A percentile compares a stretch with the other conserved stretches of the same genome.
phyloP scores from a whole-genome alignment of 2,329 filamentous ascomycete species.

The Xylariaceae sp. region DNA sequence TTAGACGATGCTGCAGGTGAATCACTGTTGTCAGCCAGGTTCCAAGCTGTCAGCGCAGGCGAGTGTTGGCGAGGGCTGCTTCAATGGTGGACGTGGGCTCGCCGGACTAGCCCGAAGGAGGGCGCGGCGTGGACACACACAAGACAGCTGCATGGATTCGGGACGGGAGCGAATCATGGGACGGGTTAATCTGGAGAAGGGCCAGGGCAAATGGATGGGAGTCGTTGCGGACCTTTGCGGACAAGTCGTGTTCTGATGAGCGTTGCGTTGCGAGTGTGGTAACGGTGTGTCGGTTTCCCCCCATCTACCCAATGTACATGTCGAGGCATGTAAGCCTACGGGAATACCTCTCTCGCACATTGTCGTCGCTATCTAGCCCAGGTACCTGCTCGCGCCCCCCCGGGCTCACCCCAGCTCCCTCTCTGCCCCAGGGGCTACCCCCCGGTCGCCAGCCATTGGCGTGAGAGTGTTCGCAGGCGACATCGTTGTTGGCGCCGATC shows the following conservation, averaged over 20 bases:
- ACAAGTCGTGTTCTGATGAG: conserved; percentile 1
- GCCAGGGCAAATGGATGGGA: no score
- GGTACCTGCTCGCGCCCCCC: no score
- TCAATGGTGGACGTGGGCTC: not conserved
- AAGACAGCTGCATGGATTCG: conserved; percentile 18
- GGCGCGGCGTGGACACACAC: conserved; percentile 17
- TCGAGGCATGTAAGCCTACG: no score
- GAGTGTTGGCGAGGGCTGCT: conserved; percentile 3
- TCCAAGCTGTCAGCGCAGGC: not conserved
- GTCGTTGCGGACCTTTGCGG: conserved; percentile 10
- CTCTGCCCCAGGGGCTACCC: not conserved
- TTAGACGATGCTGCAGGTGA: not conserved
- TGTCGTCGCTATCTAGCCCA: no score
- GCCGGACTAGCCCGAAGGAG: conserved; percentile 13
- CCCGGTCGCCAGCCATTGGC: conserved; percentile 20
- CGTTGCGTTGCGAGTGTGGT: no score
- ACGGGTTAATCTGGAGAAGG: conserved; percentile 6
- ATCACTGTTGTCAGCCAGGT: not conserved
- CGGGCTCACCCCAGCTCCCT: no score
- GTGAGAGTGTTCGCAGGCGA: not conserved
- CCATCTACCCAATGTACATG: no score
- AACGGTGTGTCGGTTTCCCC: no score
- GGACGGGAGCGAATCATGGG: conserved; percentile 16
- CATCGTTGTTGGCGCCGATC: not conserved
- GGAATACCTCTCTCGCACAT: no score